Base-by-base conservation (phyloP, 2,329 filamentous ascomycete genomes). In the Xylariaceae sp. region DNA sequence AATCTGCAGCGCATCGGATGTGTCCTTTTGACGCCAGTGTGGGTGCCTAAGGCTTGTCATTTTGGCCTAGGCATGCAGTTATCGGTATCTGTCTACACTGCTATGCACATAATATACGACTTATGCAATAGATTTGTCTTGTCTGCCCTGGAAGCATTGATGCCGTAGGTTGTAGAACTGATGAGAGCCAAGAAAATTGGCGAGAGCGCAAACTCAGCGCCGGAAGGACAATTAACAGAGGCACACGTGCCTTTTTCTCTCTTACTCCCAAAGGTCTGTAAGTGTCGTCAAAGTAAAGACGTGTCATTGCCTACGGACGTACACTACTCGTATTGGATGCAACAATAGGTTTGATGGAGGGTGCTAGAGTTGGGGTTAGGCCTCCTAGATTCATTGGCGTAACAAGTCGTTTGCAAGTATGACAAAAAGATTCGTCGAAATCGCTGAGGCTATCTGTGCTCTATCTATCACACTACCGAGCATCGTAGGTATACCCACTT, bases 1-100 rank as follows among this genome's bases (percentile, higher is more conserved):
- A 51, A 61, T 59, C 41, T 36, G 51, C 53, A 47, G 48, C 47
- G 51, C 55, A 48, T 49, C 51, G 55, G 55, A 51, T 56, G 54
- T 37, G 53, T 51, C 50, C 46, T 49, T 42, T 37, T 10, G 4
- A 22, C 45, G 34, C 47, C n/a, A 19, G 21, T 22, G 19, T 13
- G 18, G 8, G 8, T 41, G 18, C n/a, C 16, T 41, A 12, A 26
- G n/a, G 8, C 16, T 40, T 10, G 5, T 40, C 5, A 40, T 40
- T 18, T 16, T 18, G 8, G 15, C 36, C 32, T 34, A 30, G 29
- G 29, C 29, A 30, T 6, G 29, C 10, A 30, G 29, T 6, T 30
- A 30, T n/a, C n/a, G n/a, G n/a, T n/a, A n/a, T n/a, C n/a, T n/a
- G n/a, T n/a, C n/a, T n/a, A n/a, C n/a, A n/a, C n/a, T n/a, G n/a